Conservation (phyloP, 2,329 filamentous ascomycete genomes). For the Calonectria naviculata region DNA sequence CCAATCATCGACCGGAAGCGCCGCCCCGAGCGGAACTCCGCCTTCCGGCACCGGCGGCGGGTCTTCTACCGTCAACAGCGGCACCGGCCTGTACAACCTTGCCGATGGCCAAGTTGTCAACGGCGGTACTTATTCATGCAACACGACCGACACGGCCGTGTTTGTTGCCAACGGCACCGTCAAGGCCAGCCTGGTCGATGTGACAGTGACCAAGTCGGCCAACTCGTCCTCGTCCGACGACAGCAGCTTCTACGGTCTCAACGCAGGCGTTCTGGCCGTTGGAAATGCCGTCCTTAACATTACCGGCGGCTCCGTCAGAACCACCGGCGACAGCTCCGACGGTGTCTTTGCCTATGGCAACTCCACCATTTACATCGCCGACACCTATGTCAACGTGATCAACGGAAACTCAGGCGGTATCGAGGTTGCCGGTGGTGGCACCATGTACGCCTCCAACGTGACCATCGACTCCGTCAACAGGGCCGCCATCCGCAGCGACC, state of each 20-base stretch:
- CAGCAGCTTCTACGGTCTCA: conserved; percentile 27
- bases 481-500: conserved; percentile 25
- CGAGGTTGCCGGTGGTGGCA: conserved; percentile 22
- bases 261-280: conserved; percentile 17
- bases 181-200: conserved; percentile 14
- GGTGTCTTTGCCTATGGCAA: conserved; percentile 24
- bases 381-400: conserved; percentile 20
- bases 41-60: neutral
- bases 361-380: conserved; percentile 20
- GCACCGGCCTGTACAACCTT: conserved; percentile 18
- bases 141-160: conserved; percentile 13
- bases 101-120: conserved; percentile 12
- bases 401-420: conserved; percentile 24
- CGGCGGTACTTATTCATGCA: conserved; percentile 18
- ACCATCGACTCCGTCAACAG: conserved; percentile 24
- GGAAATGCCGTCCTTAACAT: conserved; percentile 22
- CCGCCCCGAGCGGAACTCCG: neutral
- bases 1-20: neutral
- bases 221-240: conserved; percentile 19
- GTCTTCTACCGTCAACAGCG: conserved; percentile 19
- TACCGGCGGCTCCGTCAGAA: conserved; percentile 15
- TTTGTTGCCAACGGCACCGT: conserved; percentile 24
- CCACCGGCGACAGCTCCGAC: conserved; percentile 19
- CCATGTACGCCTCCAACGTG: conserved; percentile 21
- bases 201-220: conserved; percentile 17